Evolutionary conservation across 805 yeast genomes (phyloP).

Genomic region (Wickerhamiella kurtzmanii): DNA sequence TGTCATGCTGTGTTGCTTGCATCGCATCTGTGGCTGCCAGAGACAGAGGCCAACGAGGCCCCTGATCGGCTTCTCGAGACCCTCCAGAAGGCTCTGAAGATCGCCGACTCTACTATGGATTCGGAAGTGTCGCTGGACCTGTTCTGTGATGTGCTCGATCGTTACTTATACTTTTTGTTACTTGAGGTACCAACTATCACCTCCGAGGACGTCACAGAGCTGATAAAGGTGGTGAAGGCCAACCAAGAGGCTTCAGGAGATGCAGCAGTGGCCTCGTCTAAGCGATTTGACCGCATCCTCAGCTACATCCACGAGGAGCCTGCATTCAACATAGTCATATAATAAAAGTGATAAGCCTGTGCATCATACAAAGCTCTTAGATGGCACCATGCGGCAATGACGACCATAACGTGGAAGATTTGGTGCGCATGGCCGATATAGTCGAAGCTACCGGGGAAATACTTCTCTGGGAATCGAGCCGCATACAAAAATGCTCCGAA

Average conservation of each 20-base stretch:
- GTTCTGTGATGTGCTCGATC: constrained; percentile 78
- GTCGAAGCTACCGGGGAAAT: constrained; percentile 50
- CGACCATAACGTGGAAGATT: constrained; percentile 66
- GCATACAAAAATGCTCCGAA: constrained; percentile 74
- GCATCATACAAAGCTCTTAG: constrained; percentile 47
- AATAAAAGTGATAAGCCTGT: constrained; percentile 27
- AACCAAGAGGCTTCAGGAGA: neutral
- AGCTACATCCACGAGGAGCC: neutral
- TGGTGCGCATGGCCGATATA: constrained; percentile 74
- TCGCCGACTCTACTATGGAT: constrained; percentile 92
- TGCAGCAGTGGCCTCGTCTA: neutral
- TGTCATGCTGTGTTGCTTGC: constrained; percentile 81
- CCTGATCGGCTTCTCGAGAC: constrained; percentile 71
- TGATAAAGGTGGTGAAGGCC: constrained; percentile 57
- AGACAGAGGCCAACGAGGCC: constrained; percentile 6
- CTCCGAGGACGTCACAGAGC: constrained; percentile 65
- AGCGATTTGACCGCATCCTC: constrained; percentile 50
- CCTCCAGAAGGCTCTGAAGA: constrained; percentile 71
- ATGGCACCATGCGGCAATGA: constrained; percentile 63
- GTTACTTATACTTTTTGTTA: constrained; percentile 72
- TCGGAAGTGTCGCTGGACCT: constrained; percentile 57
- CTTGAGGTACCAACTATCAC: constrained; percentile 63
- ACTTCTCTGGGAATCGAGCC: constrained; percentile 60
- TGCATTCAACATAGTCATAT: neutral
- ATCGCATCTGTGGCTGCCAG: constrained; percentile 88